phyloP scores from a whole-genome alignment of 371 early-diverging fungal species.

The Mortierella sp. region DNA sequence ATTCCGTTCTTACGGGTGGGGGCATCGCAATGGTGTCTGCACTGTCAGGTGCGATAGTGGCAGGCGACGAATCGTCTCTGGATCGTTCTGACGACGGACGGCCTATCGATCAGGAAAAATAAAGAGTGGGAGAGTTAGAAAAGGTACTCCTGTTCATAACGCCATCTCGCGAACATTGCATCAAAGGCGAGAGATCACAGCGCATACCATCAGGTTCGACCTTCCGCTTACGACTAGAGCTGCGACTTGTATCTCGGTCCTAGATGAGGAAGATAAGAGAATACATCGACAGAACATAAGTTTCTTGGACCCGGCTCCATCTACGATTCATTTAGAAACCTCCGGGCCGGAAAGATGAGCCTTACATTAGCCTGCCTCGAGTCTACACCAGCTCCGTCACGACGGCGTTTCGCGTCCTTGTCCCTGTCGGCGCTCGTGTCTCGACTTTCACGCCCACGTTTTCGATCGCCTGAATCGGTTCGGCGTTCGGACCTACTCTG shows the following conservation, averaged over 20 bases:
- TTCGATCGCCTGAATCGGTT: conserved; percentile 29
- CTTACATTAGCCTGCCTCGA: not conserved
- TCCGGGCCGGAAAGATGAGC: too few relatives aligned
- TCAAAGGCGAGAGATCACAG: not conserved
- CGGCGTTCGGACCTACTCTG: conserved; percentile 25
- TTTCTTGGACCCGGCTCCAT: not conserved
- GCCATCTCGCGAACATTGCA: not conserved
- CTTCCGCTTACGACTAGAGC: conserved; percentile 39
- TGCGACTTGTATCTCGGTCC: conserved; percentile 3
- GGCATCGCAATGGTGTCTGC: conserved; percentile 19
- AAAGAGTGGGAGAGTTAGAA: too few relatives aligned
- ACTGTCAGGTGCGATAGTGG: not conserved
- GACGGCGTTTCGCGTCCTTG: conserved; percentile 35
- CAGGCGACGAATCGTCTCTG: conserved; percentile 5
- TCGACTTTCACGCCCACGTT: conserved; percentile 40
- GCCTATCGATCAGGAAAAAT: not conserved
- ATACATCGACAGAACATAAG: not conserved
- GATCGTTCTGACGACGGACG: conserved; percentile 13
- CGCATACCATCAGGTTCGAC: conserved; percentile 30
- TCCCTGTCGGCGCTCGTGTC: conserved; percentile 32
- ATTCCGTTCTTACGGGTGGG: conserved; percentile 13
- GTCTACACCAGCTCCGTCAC: conserved; percentile 18
- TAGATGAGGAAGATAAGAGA: too few relatives aligned
- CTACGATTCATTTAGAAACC: too few relatives aligned
- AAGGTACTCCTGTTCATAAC: not conserved